phyloP scores from a whole-genome alignment of 73 alveolate species.

The Paramecium tetraurelia region DNA sequence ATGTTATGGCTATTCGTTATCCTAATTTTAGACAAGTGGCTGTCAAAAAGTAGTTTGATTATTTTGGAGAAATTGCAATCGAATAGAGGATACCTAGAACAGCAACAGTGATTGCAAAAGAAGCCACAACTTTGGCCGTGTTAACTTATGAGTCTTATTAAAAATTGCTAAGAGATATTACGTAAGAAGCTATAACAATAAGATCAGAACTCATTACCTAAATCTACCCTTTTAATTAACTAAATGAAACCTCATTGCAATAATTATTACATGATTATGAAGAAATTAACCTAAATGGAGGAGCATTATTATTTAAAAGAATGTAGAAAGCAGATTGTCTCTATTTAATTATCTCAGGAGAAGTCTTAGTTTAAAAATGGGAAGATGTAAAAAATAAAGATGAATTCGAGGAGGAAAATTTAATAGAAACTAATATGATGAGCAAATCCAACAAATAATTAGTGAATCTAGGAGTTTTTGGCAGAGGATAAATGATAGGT shows the following conservation, averaged over 20 bases:
- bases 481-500: not conserved
- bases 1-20: not conserved
- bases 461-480: not conserved
- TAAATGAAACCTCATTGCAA: not conserved
- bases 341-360: not conserved
- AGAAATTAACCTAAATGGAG: slow-evolving; percentile 8
- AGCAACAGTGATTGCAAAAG: slow-evolving; percentile 25
- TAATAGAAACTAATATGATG: not conserved
- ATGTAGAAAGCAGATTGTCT: not conserved
- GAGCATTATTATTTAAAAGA: not conserved
- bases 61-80: slow-evolving; percentile 43
- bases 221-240: not conserved
- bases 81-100: slow-evolving; percentile 35
- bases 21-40: slow-evolving; percentile 28
- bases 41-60: slow-evolving; percentile 16
- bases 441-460: not conserved
- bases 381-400: not conserved
- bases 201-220: not conserved
- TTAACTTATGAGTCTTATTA: slow-evolving; percentile 5
- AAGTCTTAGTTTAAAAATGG: not conserved
- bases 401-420: not conserved
- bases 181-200: not conserved
- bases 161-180: not conserved
- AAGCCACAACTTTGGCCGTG: not conserved
- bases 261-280: slow-evolving; percentile 22